Conservation (phyloP, 2,329 filamentous ascomycete genomes). For the Lojkania enalia region DNA sequence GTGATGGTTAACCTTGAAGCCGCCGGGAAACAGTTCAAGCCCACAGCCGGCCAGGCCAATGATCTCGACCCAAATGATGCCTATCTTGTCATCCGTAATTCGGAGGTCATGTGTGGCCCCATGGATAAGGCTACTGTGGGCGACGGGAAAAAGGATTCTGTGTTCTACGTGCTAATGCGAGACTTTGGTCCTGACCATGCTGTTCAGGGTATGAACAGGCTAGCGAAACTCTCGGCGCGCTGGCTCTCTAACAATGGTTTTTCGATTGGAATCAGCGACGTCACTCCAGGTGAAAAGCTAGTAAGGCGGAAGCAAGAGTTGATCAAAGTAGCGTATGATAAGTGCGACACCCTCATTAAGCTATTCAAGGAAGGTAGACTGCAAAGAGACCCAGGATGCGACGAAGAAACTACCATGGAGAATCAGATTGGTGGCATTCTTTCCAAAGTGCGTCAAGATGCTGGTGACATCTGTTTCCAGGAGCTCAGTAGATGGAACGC, state of each 20-base stretch:
- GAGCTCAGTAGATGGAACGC: constrained; percentile 91
- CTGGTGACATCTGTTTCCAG: constrained; percentile 86
- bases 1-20: constrained; percentile 92
- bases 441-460: constrained; percentile 86
- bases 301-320: constrained; percentile 73
- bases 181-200: constrained; percentile 91
- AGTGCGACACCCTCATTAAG: constrained; percentile 82
- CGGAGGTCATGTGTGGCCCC: constrained; percentile 92
- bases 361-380: constrained; percentile 79
- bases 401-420: constrained; percentile 89
- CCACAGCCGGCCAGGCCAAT: constrained; percentile 68
- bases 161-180: constrained; percentile 95
- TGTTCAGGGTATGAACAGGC: constrained; percentile 87
- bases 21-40: constrained; percentile 79
- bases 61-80: constrained; percentile 75
- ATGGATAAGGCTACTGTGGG: constrained; percentile 99
- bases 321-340: constrained; percentile 74
- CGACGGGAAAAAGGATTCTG: constrained; percentile 93
- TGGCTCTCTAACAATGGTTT: constrained; percentile 90
- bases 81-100: constrained; percentile 92
- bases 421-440: constrained; percentile 89
- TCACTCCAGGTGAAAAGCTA: constrained; percentile 77
- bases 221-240: constrained; percentile 87
- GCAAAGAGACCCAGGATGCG: constrained; percentile 83
- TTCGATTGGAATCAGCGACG: constrained; percentile 93